phyloP scores from a whole-genome alignment of 257 asterid genomes.

The Cynanchum wilfordii region DNA sequence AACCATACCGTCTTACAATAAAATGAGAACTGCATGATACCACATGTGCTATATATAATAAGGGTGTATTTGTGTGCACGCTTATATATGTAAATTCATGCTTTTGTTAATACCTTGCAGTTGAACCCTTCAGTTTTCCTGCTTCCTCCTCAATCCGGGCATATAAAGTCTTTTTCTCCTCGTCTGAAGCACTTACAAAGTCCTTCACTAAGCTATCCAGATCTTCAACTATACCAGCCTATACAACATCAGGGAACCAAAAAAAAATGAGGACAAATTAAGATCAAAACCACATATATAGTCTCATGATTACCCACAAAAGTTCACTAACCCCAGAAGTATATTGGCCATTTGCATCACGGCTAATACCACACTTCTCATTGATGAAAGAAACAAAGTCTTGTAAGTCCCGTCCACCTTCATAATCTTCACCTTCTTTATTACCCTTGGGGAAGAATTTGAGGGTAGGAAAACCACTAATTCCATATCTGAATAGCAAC shows the following conservation, averaged over 20 bases:
- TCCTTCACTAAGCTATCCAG: constrained; percentile 70
- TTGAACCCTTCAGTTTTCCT: constrained; percentile 59
- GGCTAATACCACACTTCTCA: constrained; percentile 81
- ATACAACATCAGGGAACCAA: constrained; percentile 18
- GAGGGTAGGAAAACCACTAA: constrained; percentile 57
- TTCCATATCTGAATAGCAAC: constrained; percentile 39
- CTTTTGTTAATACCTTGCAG: constrained; percentile 45
- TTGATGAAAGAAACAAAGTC: constrained; percentile 82
- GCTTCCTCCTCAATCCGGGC: constrained; percentile 70
- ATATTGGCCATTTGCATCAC: constrained; percentile 75
- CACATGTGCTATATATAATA: not conserved
- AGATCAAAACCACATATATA: not conserved
- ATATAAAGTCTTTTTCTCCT: constrained; percentile 52
- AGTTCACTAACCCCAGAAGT: constrained; percentile 57
- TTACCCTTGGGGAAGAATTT: constrained; percentile 93
- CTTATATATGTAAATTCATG: not conserved
- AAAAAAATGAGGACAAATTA: constrained; percentile 17
- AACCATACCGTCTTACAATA: not conserved
- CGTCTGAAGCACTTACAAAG: constrained; percentile 48
- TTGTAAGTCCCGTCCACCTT: constrained; percentile 56
- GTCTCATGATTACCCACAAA: constrained; percentile 1
- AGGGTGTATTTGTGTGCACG: not conserved
- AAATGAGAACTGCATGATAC: not conserved
- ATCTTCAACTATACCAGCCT: constrained; percentile 80
- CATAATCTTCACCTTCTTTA: constrained; percentile 93